Conservation (phyloP, 805 yeast species). For the Yarrowia sp. region DNA sequence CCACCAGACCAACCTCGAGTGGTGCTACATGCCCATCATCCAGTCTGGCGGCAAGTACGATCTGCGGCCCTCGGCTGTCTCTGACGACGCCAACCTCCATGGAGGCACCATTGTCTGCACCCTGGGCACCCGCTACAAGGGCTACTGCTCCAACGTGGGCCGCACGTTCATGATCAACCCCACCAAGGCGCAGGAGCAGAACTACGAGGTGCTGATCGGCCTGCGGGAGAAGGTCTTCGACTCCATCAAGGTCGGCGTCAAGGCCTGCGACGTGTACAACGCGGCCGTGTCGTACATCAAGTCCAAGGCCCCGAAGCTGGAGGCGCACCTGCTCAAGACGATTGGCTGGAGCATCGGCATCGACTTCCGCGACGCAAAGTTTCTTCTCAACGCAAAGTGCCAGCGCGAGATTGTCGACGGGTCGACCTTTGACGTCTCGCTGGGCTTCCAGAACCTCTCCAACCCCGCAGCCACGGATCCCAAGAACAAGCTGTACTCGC, state of each 20-base stretch:
- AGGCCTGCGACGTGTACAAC: conserved; percentile 64
- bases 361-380: conserved; percentile 78
- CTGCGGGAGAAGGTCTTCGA: conserved; percentile 66
- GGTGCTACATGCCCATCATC: conserved; percentile 90
- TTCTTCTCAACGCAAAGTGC: conserved; percentile 69
- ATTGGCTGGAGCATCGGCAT: conserved; percentile 88
- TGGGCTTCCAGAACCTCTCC: conserved; percentile 69
- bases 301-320: conserved; percentile 64
- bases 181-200: conserved; percentile 67
- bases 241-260: conserved; percentile 63
- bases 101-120: conserved; percentile 80
- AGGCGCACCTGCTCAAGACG: conserved; percentile 64
- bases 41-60: conserved; percentile 87
- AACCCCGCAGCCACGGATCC: conserved; percentile 49
- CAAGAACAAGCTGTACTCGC: conserved; percentile 60
- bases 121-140: conserved; percentile 80
- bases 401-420: conserved; percentile 67
- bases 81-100: conserved; percentile 62
- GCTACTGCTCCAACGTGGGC: conserved; percentile 83
- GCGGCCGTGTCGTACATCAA: conserved; percentile 61
- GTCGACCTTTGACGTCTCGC: conserved; percentile 67
- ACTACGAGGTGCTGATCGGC: conserved; percentile 71
- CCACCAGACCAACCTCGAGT: conserved; percentile 74
- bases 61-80: conserved; percentile 76
- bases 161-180: conserved; percentile 91